phyloP scores from a whole-genome alignment of 192 early-diverging fungal species.

The Mortierella antarctica region DNA sequence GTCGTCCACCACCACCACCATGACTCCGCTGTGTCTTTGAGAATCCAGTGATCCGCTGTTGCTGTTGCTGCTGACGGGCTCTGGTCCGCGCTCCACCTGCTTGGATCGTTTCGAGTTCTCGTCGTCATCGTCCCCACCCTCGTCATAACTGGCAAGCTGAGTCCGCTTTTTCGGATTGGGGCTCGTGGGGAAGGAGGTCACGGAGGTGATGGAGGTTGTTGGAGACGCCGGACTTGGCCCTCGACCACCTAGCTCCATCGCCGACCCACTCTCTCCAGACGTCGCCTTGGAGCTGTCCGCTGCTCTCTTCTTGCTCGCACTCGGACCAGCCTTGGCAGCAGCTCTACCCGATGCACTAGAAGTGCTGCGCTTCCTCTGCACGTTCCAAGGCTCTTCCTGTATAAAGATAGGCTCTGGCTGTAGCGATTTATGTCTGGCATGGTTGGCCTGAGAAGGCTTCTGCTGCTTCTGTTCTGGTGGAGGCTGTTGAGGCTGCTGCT shows the following conservation, averaged over 20 bases:
- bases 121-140: slow-evolving; percentile 1
- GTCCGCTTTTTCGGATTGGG: slow-evolving; percentile 47
- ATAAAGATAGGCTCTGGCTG: slow-evolving; percentile 44
- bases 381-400: slow-evolving; percentile 51
- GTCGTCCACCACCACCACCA: slow-evolving; percentile 3
- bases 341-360: slow-evolving; percentile 21
- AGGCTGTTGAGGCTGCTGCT: not conserved
- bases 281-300: not conserved
- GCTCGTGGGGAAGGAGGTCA: slow-evolving; percentile 17
- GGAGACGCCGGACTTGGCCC: not conserved
- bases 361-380: slow-evolving; percentile 30
- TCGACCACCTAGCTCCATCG: not conserved
- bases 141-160: slow-evolving; percentile 6
- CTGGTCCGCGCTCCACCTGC: not conserved
- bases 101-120: slow-evolving; percentile 23
- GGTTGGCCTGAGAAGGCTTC: not conserved
- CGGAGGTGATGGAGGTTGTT: slow-evolving; percentile 10
- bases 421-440: slow-evolving; percentile 21
- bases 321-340: not conserved
- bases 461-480: not conserved
- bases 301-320: slow-evolving; percentile 15
- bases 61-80: not conserved
- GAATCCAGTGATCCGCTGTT: not conserved
- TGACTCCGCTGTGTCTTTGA: slow-evolving; percentile 7
- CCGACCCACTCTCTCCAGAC: not conserved